These are phyloP conservation scores for Spinacia oleracea DNA, from an alignment of 179 eudicot genomes.

Conservation along the genomic window DNA sequence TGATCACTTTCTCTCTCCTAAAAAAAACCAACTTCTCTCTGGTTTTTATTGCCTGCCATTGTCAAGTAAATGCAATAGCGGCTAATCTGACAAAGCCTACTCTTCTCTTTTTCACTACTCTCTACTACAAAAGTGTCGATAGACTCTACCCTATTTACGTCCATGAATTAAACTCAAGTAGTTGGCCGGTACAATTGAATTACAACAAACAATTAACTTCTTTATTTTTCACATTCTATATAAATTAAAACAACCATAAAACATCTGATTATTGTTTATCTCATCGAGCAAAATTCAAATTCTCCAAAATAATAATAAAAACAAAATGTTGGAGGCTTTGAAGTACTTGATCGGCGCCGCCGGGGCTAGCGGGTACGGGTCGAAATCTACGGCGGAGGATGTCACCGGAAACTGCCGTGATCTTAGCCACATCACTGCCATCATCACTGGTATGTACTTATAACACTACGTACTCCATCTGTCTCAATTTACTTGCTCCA, in stretches of 20 bases:
- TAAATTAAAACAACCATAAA: background rate
- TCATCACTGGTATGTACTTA: conserved; percentile 48
- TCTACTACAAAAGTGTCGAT: conserved; percentile 3
- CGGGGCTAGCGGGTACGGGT: conserved; percentile 85
- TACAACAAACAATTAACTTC: too few relatives aligned
- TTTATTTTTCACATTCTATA: background rate
- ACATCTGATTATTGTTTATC: background rate
- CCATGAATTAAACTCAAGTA: conserved; percentile 14
- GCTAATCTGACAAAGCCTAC: conserved; percentile 17
- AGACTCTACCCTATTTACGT: background rate
- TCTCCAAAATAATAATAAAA: too few relatives aligned
- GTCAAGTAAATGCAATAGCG: conserved; percentile 23
- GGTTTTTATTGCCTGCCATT: background rate
- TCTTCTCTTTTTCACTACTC: background rate
- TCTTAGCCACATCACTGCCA: conserved; percentile 58
- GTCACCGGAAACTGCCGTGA: conserved; percentile 53
- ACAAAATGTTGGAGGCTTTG: conserved; percentile 57
- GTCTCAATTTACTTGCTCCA: too few relatives aligned
- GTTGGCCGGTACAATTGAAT: conserved; percentile 18
- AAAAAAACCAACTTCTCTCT: too few relatives aligned
- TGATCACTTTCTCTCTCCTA: conserved; percentile 11
- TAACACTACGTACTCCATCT: too few relatives aligned
- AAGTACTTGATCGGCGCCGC: conserved; percentile 67
- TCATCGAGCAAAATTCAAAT: background rate
- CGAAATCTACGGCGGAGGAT: conserved; percentile 81